Base-by-base conservation (phyloP, 1,284 basidiomycete genomes). In the Xerocomus subilludens region DNA sequence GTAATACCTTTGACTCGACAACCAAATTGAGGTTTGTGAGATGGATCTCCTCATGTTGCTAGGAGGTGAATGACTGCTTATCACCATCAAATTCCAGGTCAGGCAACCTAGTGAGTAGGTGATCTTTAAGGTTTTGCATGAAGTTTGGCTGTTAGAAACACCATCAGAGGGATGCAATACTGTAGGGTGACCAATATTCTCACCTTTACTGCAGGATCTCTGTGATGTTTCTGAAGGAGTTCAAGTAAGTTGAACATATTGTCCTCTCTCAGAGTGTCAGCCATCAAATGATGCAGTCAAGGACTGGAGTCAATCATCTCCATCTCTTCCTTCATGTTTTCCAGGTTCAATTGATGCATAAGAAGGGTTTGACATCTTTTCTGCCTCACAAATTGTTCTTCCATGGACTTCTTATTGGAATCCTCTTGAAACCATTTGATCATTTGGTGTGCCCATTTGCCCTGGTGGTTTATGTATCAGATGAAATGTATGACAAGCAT, bases 151-250 rank as follows among this genome's bases (percentile, higher is more conserved):
- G n/a, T 11, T 5, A 5, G 16, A 5, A 9, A 45, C 20, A 5
- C 21, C 18, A 18, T 42, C 38, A 42, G 38, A 10, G 14, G 16
- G n/a, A 8, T 20, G 35, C 36, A 38, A 13, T 4, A 5, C 10
- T 36, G 35, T 38, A 38, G 35, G 38, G 18, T 42, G 38, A 18
- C 9, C 21, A 38, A 42, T 16, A 9, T 16, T 8, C 27, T 10
- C 69, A 77, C 76, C 62, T 75, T 74, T 5, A 73, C 11, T 9
- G 76, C 70, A 5, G 77, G 79, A 45, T 80, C 73, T 2, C 33
- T 53, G 5, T 21, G 42, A 45, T 45, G 42, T 20, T 45, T 20
- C 42, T 45, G 42, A 45, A 45, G 42, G 21, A 45, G 20, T 5
- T 18, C 14, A 18, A 21, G 42, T 45, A 45, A 11, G 20, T 45